Evolutionary conservation across 352 stramenopile species (phyloP).

Genomic region (Globisporangium abappressorium): DNA sequence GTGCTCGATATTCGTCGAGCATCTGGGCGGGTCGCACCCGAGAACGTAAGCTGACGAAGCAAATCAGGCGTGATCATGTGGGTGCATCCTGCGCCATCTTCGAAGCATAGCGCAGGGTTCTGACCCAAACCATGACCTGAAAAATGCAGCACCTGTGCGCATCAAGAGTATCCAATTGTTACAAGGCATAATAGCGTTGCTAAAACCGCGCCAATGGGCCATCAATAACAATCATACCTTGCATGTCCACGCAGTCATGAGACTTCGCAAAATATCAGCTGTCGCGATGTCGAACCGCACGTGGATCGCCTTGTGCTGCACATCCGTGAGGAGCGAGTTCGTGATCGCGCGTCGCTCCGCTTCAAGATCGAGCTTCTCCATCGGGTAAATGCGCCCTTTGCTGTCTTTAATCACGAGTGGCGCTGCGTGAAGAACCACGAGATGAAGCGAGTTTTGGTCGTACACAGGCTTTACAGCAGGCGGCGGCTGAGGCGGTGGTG

Average conservation of each 20-base stretch:
- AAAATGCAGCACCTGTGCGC: constrained; percentile 67
- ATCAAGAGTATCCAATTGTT: neutral
- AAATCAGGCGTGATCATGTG: constrained; percentile 71
- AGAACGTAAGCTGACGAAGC: constrained; percentile 68
- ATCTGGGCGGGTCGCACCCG: constrained; percentile 22
- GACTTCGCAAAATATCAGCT: constrained; percentile 63
- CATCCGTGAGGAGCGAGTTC: constrained; percentile 64
- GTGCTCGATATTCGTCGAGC: constrained; percentile 2
- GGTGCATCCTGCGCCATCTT: constrained; percentile 68
- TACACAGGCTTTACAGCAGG: constrained; percentile 1
- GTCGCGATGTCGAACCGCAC: constrained; percentile 78
- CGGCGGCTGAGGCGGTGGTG: constrained; percentile 6
- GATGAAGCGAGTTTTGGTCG: constrained; percentile 56
- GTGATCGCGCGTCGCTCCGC: constrained; percentile 69
- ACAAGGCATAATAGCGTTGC: neutral
- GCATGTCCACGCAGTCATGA: constrained; percentile 78
- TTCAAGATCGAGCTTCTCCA: constrained; percentile 83
- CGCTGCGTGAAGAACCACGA: constrained; percentile 81
- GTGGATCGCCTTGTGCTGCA: constrained; percentile 72
- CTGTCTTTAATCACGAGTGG: constrained; percentile 78
- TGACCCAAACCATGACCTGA: constrained; percentile 72
- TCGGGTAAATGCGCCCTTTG: constrained; percentile 65
- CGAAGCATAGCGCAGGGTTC: constrained; percentile 71
- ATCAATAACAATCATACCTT: neutral
- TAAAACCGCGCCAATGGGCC: neutral